Evolutionary conservation across 805 yeast genomes (phyloP).

Genomic region (Jamesozyma spencerorum): DNA sequence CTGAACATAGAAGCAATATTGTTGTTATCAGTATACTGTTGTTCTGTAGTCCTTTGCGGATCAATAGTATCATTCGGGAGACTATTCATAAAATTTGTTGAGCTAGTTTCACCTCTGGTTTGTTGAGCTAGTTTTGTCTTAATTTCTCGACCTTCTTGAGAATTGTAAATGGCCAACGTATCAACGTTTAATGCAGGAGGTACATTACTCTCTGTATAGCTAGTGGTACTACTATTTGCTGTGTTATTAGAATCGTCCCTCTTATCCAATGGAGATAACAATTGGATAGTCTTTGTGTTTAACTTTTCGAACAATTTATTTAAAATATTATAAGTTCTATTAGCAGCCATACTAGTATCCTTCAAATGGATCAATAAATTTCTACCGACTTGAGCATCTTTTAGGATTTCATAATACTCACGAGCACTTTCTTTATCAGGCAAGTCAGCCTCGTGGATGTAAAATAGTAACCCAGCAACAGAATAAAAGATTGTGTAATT

Average conservation of each 20-base stretch:
- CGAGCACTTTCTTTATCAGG: conserved; percentile 35
- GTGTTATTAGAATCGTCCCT: background rate
- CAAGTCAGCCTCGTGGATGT: conserved; percentile 49
- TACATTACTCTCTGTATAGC: no score
- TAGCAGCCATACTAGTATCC: conserved; percentile 68
- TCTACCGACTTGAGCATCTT: conserved; percentile 77
- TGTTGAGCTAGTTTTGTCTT: no score
- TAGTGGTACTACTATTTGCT: no score
- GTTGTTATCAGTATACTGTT: background rate
- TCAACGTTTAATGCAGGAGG: no score
- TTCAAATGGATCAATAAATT: conserved; percentile 61
- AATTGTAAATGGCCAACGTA: no score
- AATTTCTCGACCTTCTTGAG: no score
- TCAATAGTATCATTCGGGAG: no score
- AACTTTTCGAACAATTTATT: conserved; percentile 73
- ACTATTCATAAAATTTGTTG: no score
- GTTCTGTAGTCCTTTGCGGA: background rate
- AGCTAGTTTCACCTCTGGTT: no score
- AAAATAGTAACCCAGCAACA: conserved; percentile 79
- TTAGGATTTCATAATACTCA: conserved; percentile 49
- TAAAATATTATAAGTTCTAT: conserved; percentile 68
- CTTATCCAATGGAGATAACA: conserved; percentile 19
- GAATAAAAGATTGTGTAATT: conserved; percentile 87
- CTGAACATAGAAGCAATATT: conserved; percentile 3
- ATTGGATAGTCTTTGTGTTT: conserved; percentile 58